Percentiles rank a stretch among this genome's conserved stretches.
These are phyloP conservation scores for Cucumis sativus DNA, from an alignment of 306 rosid species.

Conservation along the genomic window Cucumber_9930_V3 NC_026656.2:9152001-9152500, in stretches of 20 bases:
- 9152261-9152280: neutral
- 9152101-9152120: neutral
- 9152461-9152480: conserved; percentile 65
- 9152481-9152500: conserved; percentile 77
- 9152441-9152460: conserved; percentile 50
- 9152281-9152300: neutral
- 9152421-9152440: conserved; percentile 10
- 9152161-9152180: neutral
- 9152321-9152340: neutral
- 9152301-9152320: neutral
- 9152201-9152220: neutral
- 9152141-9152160: neutral
- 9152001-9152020: neutral
- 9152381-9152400: neutral
- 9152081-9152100: neutral
- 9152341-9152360: neutral
- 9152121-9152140: neutral
- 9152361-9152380: neutral
- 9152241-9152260: neutral
- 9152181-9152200: neutral
- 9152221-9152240: neutral
- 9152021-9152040: neutral
- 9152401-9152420: neutral
- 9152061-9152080: neutral
- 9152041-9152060: neutral